Base-by-base conservation (phyloP, 805 yeast species). In the Candida gorgasii region DNA sequence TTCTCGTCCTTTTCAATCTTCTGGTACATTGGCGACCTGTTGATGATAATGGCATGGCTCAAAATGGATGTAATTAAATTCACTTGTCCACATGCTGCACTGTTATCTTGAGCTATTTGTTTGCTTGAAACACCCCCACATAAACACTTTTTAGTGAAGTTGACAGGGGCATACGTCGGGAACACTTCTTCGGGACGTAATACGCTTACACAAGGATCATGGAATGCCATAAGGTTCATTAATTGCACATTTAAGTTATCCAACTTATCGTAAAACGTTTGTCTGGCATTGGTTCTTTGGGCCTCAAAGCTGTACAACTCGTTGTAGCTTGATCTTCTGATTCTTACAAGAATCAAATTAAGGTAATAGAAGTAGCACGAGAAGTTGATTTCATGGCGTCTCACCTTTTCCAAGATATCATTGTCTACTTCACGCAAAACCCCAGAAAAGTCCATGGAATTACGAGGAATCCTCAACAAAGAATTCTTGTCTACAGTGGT, bases 401-500 rank as follows among this genome's bases (percentile, higher is more conserved):
- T 14, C 8, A 9, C 11, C 8, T 7, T 5, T 12, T 9, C 9
- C 15, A 38, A n/a, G n/a, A 29, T n/a, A 13, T 38, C 17, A 12
- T n/a, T 6, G 8, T 12, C 26, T 2, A 5, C 13, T 13, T 24
- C 15, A 33, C 49, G 39, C 1, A 37, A 18, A 34, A 37, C 51
- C 16, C 48, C 51, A n/a, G n/a, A 15, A 7, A 4, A 11, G 4
- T 30, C 23, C 14, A 31, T 20, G 9, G 30, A 5, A 9, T 31
- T 22, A 17, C 17, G 2, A n/a, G 39, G 39, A 8, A 34, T 9
- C 9, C 20, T 18, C 2, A 32, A n/a, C n/a, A 29, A 7, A 11
- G 64, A 65, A 6, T 23, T 13, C 26, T n/a, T 20, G 23, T 52
- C 48, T 2, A 63, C 59, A 36, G 63, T 67, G 36, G 61, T 51